Evolutionary conservation across 192 early-diverging fungal genomes (phyloP), one percentile per base, ranked within the genome.

Genomic region (Backusella circina): DNA sequence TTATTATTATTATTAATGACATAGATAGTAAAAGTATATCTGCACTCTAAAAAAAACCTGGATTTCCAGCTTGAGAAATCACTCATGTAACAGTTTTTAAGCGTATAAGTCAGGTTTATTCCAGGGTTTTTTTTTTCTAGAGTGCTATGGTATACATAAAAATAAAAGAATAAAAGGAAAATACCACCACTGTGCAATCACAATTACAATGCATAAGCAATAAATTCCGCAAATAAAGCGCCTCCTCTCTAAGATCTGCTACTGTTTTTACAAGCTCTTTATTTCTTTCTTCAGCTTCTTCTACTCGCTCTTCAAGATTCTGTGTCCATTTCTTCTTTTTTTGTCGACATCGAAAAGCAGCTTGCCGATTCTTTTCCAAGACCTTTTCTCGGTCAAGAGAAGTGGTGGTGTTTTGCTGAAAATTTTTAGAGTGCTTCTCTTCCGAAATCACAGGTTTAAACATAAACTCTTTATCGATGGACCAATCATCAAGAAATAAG

Each of bases 331-430:
- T 51, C 31, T 74, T 79, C 37, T 79, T 79, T 67, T 79, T 79
- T 79, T 74, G 77, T 32, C 77, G 65, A 50, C 77, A 79, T 32
- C 74, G 73, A 21, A 54, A 77, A 51, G 75, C 68, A 28, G 71
- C 50, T 64, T 57, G 47, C 36, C 65, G 54, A 37, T 74, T 74
- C 5, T 33, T 32, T 39, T 66, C 65, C 32, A 74, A 33, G 15
- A 18, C 16, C 1, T 74, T 67, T 28, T 61, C n/a, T 35, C 38
- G 38, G 5, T 74, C 23, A 33, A 67, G 21, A 23, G 67, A 38
- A 35, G 37, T 33, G 8, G 65, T 33, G 9, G 39, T 41, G 39
- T 37, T 33, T 23, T 26, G 2, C 21, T 67, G 33, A 5, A 38
- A 12, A 9, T 68, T 32, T 38, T 35, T 68, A 1, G 33, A 38